Base-by-base conservation (phyloP, 164 flowering plant genomes). In the Dillenia turbinata region DNA sequence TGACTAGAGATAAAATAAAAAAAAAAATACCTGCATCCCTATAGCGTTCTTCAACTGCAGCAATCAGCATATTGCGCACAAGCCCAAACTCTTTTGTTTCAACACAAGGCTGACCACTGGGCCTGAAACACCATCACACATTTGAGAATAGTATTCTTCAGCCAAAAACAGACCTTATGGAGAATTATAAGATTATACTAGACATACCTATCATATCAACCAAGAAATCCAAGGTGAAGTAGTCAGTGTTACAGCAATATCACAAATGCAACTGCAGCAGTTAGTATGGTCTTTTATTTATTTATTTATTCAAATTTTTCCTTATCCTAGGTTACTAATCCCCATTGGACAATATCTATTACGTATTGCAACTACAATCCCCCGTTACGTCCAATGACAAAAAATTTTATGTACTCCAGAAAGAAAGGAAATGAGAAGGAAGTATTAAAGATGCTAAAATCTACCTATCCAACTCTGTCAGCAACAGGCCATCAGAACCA, bases 11-110 rank as follows among this genome's bases (percentile, higher is more conserved):
- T 55, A 9, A 52, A n/a, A n/a, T n/a, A n/a, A 40, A 19, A 64
- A 12, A 15, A 26, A 54, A 17, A 44, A 33, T 79, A 91, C 98
- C 98, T 68, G 98, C 98, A 80, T 94, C 98, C 63, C 69, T 68
- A 65, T 89, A 94, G 49, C 96, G 96, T 65, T 91, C 98, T 71
- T 90, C 95, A 66, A 78, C 83, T 54, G 84, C 95, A 59, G 98
- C 98, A 55, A 76, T 72, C 63, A 87, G 68, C 97, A 94, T 90
- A 79, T 91, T 88, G 47, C 88, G 83, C 64, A 94, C 71, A 68
- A 90, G 81, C 80, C 77, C 68, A 61, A 94, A 90, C 71, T 94
- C 98, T 69, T 81, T 79, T 22, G 96, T 83, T 71, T 94, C 97
- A 73, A 81, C 74, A 70, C 92, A 90, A 24, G 91, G 88, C 72